Percentiles rank a stretch among this genome's conserved stretches.
Evolutionary conservation across 129 eudicot genomes (phyloP).

Genomic region (Escallonia rubra): DNA sequence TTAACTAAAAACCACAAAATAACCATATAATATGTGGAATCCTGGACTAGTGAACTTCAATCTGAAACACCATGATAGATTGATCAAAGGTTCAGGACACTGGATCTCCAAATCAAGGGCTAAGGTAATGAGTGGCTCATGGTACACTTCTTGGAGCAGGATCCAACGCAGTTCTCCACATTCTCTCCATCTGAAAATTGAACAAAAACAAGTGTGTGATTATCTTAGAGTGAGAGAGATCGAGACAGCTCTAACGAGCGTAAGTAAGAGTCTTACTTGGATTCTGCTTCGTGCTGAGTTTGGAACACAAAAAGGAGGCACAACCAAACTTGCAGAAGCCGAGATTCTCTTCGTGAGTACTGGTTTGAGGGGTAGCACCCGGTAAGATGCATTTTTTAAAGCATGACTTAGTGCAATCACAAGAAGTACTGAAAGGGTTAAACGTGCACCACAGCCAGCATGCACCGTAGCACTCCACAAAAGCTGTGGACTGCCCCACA

Average conservation of each 20-base stretch:
- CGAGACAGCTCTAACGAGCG: background rate
- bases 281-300: slow-evolving; percentile 46
- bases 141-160: slow-evolving; percentile 69
- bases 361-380: slow-evolving; percentile 12
- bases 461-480: slow-evolving; percentile 64
- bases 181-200: slow-evolving; percentile 52
- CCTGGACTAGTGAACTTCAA: too few species aligned
- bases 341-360: slow-evolving; percentile 15
- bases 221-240: background rate
- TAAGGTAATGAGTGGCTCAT: slow-evolving; percentile 29
- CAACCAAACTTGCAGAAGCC: slow-evolving; percentile 81
- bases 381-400: slow-evolving; percentile 56
- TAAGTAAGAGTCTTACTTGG: slow-evolving; percentile 38
- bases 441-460: slow-evolving; percentile 69
- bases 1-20: too few species aligned
- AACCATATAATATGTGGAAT: too few species aligned
- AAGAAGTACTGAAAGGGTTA: slow-evolving; percentile 66
- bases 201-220: background rate
- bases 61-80: background rate
- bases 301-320: slow-evolving; percentile 62
- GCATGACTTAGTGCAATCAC: slow-evolving; percentile 65
- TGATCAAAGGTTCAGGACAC: too few species aligned
- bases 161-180: slow-evolving; percentile 68
- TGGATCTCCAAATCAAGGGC: too few species aligned
- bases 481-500: slow-evolving; percentile 36